Evolutionary conservation across 139 green algal genomes (phyloP).

Genomic region (Volvox africanus): DNA sequence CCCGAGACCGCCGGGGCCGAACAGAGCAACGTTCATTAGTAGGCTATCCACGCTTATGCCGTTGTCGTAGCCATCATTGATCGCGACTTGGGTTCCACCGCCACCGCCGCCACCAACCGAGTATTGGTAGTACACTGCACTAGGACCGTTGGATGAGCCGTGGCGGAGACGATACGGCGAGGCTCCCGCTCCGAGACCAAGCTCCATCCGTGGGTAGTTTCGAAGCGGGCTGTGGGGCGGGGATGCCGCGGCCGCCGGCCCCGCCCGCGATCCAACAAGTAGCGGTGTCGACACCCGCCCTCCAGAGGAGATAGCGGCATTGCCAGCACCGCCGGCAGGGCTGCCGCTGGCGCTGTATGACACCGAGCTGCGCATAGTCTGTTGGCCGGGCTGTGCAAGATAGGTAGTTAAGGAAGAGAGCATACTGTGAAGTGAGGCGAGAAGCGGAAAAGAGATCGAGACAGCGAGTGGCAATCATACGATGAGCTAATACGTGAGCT

Average conservation of each 20-base stretch:
- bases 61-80: not conserved
- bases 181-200: constrained; percentile 14
- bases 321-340: not conserved
- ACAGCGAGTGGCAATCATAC: no score
- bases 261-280: not conserved
- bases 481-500: no score
- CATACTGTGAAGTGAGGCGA: no score
- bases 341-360: not conserved
- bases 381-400: not conserved
- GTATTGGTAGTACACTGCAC: not conserved
- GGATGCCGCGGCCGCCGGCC: not conserved
- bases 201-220: constrained; percentile 24
- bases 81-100: not conserved
- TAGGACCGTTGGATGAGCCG: constrained; percentile 2
- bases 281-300: not conserved
- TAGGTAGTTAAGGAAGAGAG: no score
- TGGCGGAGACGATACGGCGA: not conserved
- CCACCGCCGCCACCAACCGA: not conserved
- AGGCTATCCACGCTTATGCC: constrained; percentile 35
- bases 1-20: not conserved
- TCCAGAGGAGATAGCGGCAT: not conserved
- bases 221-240: constrained; percentile 2
- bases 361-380: not conserved
- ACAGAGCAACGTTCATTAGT: constrained; percentile 3
- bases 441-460: no score